A percentile compares a stretch with the other conserved stretches of the same genome.
phyloP scores from a whole-genome alignment of 768 basidiomycete species.

The Russula virescens region DNA sequence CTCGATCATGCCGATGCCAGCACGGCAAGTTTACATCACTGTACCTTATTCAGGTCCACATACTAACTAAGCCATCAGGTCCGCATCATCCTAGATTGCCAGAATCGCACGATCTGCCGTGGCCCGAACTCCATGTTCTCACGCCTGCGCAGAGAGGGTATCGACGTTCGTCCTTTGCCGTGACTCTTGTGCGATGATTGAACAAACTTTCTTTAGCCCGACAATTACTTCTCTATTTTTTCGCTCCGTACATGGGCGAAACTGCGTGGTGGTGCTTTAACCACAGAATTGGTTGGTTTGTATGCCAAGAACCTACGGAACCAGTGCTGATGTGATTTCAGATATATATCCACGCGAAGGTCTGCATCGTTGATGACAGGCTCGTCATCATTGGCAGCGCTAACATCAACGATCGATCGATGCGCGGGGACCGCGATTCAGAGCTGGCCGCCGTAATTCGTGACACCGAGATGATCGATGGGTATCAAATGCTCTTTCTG shows the following conservation, averaged over 20 bases:
- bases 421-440: slow-evolving; percentile 93
- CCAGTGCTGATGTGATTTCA: slow-evolving; percentile 29
- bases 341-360: slow-evolving; percentile 89
- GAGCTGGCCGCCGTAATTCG: slow-evolving; percentile 89
- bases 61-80: slow-evolving; percentile 44
- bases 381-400: slow-evolving; percentile 92
- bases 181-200: slow-evolving; percentile 6
- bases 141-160: slow-evolving; percentile 76
- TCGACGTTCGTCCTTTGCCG: slow-evolving; percentile 55
- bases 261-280: slow-evolving; percentile 72
- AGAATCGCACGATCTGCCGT: slow-evolving; percentile 81
- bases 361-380: slow-evolving; percentile 89
- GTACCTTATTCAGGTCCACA: neutral
- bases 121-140: slow-evolving; percentile 91
- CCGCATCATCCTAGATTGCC: slow-evolving; percentile 92
- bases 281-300: slow-evolving; percentile 74
- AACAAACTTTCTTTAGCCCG: slow-evolving; percentile 51
- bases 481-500: slow-evolving; percentile 38
- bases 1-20: slow-evolving; percentile 92
- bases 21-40: slow-evolving; percentile 49
- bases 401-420: slow-evolving; percentile 96
- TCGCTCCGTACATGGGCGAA: slow-evolving; percentile 92
- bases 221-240: slow-evolving; percentile 88
- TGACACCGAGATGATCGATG: slow-evolving; percentile 95
- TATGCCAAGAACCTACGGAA: neutral